Conservation (phyloP, 345 rosid species). For the Eucalyptus camaldulensis region DNA sequence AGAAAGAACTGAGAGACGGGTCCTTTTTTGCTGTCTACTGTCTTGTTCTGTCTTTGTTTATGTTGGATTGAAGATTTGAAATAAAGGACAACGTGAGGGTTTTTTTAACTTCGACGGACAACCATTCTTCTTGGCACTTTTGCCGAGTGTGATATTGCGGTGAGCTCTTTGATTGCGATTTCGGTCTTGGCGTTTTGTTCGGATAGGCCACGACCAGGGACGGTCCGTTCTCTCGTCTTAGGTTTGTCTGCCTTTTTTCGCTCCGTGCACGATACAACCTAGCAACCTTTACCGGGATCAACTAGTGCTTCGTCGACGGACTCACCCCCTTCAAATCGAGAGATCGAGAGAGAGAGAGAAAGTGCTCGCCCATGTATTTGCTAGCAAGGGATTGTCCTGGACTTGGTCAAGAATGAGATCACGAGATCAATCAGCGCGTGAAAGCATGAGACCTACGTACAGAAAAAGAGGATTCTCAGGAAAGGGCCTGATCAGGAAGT, state of each 20-base stretch:
- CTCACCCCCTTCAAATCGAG: background rate
- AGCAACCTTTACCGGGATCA: background rate
- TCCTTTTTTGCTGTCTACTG: background rate
- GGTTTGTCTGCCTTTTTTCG: background rate
- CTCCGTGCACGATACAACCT: background rate
- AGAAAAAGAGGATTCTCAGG: background rate
- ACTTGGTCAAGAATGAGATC: background rate
- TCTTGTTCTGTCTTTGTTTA: background rate
- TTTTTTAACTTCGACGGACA: background rate
- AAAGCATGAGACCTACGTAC: background rate
- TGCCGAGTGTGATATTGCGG: background rate
- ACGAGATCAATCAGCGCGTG: background rate
- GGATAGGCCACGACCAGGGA: background rate
- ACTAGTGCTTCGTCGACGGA: background rate
- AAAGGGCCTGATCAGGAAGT: background rate
- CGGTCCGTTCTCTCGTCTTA: background rate
- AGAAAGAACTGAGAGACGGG: background rate
- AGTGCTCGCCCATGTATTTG: background rate
- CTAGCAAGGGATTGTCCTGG: background rate
- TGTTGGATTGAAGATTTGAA: background rate
- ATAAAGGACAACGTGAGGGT: background rate
- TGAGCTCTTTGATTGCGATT: background rate
- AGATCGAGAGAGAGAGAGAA: background rate
- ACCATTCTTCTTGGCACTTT: background rate
- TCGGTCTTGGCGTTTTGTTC: background rate